Evolutionary conservation across 129 eudicot species (phyloP), one percentile per base, ranked within the genome.

Genomic region (Dittrichia graveolens): DNA sequence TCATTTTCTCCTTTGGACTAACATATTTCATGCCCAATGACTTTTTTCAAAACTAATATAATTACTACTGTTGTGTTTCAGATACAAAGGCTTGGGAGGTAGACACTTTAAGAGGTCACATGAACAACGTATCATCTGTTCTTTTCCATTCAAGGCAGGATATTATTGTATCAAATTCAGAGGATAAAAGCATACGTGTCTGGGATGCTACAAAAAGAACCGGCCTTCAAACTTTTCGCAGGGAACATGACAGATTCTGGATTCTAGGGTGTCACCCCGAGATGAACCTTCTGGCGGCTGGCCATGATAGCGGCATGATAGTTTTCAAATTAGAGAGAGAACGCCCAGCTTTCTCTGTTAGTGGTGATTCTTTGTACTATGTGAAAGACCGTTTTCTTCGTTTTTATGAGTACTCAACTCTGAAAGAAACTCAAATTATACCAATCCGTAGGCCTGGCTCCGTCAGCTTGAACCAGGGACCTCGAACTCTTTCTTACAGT

Each of bases 71-170:
- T 66, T 67, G n/a, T 48, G 62, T 75, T 35, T 39, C 85, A 87
- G 92, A 87, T 73, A 84, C 92, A 58, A 87, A 87, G 78, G 92
- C 92, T 31, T 87, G 92, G 92, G 92, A 87, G 73, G 92, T 87
- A 63, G 92, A 87, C 78, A 87, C 92, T 4, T 74, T 87, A 79
- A 75, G 92, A 83, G 92, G 92, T 40, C 92, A 87, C 77, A 87
- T 83, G 92, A 87, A 87, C 61, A 87, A 87, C 55, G 92, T 87
- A 5, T 87, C 92, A 12, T 87, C 89, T 56, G 92, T 87, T 66
- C 76, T 77, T 31, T 77, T 77, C 65, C 79, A 82, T 62, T 72
- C 85, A 3, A 66, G 76, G 55, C 82, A 82, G 61, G 82, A 82
- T 53, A 67, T 82, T 45, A 82, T 82, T 5, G 85, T 82, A 40